Conservation (phyloP, 2,329 filamentous ascomycete genomes). For the Talaromyces piceae region DNA sequence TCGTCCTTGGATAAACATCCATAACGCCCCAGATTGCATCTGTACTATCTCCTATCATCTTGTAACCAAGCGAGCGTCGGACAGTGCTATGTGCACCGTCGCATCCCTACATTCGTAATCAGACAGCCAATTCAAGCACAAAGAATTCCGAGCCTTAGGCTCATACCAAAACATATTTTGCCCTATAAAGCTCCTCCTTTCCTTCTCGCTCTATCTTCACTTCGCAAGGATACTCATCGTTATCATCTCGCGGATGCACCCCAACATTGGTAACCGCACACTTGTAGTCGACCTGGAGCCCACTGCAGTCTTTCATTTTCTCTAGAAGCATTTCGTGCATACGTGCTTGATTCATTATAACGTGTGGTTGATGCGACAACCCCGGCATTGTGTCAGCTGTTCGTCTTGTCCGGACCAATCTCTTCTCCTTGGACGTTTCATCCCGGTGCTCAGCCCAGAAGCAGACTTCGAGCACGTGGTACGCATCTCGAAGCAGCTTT, state of each 20-base stretch:
- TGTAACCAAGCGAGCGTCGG: conserved; percentile 49
- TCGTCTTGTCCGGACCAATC: conserved; percentile 38
- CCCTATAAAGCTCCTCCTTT: conserved; percentile 29
- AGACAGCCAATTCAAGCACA: neutral
- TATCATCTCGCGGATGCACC: conserved; percentile 24
- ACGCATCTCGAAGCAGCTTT: conserved; percentile 42
- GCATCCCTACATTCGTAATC: conserved; percentile 33
- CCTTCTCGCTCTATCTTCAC: conserved; percentile 36
- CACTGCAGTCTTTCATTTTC: conserved; percentile 38
- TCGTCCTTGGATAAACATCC: conserved; percentile 44
- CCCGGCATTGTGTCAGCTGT: conserved; percentile 49
- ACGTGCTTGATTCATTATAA: conserved; percentile 51
- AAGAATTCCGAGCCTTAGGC: conserved; percentile 14
- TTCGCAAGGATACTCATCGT: conserved; percentile 37
- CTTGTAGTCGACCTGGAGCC: conserved; percentile 48
- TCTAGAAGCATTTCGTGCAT: conserved; percentile 49
- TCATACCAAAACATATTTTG: conserved; percentile 48
- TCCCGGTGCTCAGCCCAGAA: conserved; percentile 10
- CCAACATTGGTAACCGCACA: conserved; percentile 32
- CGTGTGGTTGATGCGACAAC: conserved; percentile 48
- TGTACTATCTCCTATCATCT: conserved; percentile 49
- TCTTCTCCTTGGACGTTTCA: conserved; percentile 18
- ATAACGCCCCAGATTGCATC: conserved; percentile 40
- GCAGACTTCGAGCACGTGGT: conserved; percentile 6
- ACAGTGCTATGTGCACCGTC: conserved; percentile 64